Evolutionary conservation across 139 green algal species (phyloP).

Genomic region (Gonium pectorale): DNA sequence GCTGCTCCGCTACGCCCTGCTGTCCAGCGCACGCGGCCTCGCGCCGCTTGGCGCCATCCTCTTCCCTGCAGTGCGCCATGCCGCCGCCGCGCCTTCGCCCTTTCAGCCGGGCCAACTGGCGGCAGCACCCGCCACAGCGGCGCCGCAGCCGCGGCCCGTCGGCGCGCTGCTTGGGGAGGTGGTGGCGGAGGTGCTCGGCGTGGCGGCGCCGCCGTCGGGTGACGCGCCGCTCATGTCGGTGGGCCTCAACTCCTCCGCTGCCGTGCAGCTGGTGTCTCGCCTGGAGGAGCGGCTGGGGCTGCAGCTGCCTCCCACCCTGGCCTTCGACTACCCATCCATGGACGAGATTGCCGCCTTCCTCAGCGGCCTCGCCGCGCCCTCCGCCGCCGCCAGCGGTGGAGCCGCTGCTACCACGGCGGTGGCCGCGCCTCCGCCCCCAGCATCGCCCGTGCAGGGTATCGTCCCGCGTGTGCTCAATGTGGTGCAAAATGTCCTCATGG

Average conservation of each 20-base stretch:
- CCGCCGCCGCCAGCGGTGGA: background rate
- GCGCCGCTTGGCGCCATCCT: background rate
- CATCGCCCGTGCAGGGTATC: background rate
- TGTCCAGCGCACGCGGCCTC: constrained; percentile 14
- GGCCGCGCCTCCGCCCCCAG: background rate
- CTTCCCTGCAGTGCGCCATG: too few relatives aligned
- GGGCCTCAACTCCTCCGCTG: constrained; percentile 67
- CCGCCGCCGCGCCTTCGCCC: background rate
- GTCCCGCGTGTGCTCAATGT: background rate
- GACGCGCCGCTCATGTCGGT: constrained; percentile 56
- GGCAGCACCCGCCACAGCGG: too few relatives aligned
- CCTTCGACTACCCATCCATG: constrained; percentile 73
- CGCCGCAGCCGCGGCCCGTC: background rate
- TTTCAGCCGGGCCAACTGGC: background rate
- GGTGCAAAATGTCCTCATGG: constrained; percentile 6
- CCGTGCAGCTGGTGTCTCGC: constrained; percentile 52
- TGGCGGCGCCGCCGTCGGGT: background rate
- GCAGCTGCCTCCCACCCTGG: constrained; percentile 69
- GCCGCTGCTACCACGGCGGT: background rate
- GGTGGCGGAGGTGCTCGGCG: constrained; percentile 9
- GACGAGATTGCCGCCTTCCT: constrained; percentile 12
- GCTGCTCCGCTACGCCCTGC: constrained; percentile 30
- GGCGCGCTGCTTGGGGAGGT: constrained; percentile 5
- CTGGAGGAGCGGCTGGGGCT: constrained; percentile 55
- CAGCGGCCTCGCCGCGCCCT: background rate